phyloP scores from a whole-genome alignment of 2,329 filamentous ascomycete genomes.

The Xylariales sp. region DNA sequence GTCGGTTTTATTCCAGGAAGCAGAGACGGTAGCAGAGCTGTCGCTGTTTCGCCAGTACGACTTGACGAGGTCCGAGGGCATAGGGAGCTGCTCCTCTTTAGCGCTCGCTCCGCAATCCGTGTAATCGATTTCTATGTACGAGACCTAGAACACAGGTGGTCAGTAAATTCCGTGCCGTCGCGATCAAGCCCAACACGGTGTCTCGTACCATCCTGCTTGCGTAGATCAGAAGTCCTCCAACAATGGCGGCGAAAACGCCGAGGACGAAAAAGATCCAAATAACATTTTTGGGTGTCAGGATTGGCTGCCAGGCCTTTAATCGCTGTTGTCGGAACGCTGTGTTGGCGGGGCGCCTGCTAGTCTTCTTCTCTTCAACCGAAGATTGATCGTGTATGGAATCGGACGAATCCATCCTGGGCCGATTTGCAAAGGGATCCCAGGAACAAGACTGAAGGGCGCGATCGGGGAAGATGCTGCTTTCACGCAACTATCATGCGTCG shows the following conservation, averaged over 20 bases:
- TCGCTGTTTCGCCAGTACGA: slow-evolving; percentile 75
- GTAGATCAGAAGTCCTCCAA: slow-evolving; percentile 87
- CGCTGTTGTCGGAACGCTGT: slow-evolving; percentile 97
- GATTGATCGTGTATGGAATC: slow-evolving; percentile 31
- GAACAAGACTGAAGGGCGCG: slow-evolving; percentile 3
- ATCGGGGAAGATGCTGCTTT: slow-evolving; percentile 20
- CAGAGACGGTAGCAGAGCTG: slow-evolving; percentile 51
- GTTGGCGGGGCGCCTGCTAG: slow-evolving; percentile 92
- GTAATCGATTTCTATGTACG: slow-evolving; percentile 93
- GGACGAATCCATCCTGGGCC: slow-evolving; percentile 36
- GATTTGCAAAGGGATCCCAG: slow-evolving; percentile 2
- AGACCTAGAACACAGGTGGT: slow-evolving; percentile 68
- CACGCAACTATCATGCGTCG: slow-evolving; percentile 14
- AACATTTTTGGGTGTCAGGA: slow-evolving; percentile 88
- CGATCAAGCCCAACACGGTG: not conserved
- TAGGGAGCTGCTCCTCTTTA: slow-evolving; percentile 55
- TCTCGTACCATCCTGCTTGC: slow-evolving; percentile 79
- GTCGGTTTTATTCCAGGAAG: slow-evolving; percentile 53
- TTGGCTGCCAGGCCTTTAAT: slow-evolving; percentile 99
- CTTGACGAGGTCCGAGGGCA: slow-evolving; percentile 69
- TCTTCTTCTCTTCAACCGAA: slow-evolving; percentile 76
- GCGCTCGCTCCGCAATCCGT: slow-evolving; percentile 76
- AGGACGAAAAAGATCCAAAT: slow-evolving; percentile 76
- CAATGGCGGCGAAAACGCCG: slow-evolving; percentile 88
- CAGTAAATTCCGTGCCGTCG: slow-evolving; percentile 5